Evolutionary conservation across 805 yeast genomes (phyloP).

Genomic region (Millerago galiae): DNA sequence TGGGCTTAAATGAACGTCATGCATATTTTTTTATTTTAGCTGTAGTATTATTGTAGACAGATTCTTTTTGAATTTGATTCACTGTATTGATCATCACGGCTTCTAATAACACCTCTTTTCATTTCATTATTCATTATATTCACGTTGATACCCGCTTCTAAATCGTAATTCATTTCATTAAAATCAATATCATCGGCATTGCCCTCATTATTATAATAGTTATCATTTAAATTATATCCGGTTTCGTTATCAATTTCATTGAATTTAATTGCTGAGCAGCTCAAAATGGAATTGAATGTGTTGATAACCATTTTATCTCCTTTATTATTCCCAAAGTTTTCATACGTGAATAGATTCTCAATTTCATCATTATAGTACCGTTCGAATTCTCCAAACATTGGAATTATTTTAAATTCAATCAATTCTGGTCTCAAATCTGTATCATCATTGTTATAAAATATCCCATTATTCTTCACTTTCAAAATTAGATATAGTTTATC

Average conservation of each 20-base stretch:
- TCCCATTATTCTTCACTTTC: slow-evolving; percentile 10
- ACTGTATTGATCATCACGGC: slow-evolving; percentile 12
- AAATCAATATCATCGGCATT: neutral
- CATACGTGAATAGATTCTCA: slow-evolving; percentile 31
- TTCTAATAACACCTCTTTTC: slow-evolving; percentile 13
- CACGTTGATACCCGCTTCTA: slow-evolving; percentile 3
- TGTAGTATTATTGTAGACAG: slow-evolving; percentile 2
- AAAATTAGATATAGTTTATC: slow-evolving; percentile 11
- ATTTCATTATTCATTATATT: slow-evolving; percentile 9
- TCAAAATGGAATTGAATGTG: slow-evolving; percentile 31
- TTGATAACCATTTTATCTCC: slow-evolving; percentile 33
- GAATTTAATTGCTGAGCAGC: slow-evolving; percentile 18
- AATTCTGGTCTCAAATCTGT: neutral
- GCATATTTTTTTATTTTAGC: neutral
- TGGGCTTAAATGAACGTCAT: neutral
- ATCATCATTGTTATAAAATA: slow-evolving; percentile 9
- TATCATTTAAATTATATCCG: slow-evolving; percentile 1
- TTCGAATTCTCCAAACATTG: slow-evolving; percentile 30
- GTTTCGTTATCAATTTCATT: neutral
- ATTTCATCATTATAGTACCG: slow-evolving; percentile 28
- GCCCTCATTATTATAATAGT: slow-evolving; percentile 5
- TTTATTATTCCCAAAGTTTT: slow-evolving; percentile 32
- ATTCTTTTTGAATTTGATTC: slow-evolving; percentile 6
- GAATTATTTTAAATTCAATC: slow-evolving; percentile 29
- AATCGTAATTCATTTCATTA: neutral